Base-by-base conservation (phyloP, 257 asterid genomes). In the Scutellaria baicalensis region DNA sequence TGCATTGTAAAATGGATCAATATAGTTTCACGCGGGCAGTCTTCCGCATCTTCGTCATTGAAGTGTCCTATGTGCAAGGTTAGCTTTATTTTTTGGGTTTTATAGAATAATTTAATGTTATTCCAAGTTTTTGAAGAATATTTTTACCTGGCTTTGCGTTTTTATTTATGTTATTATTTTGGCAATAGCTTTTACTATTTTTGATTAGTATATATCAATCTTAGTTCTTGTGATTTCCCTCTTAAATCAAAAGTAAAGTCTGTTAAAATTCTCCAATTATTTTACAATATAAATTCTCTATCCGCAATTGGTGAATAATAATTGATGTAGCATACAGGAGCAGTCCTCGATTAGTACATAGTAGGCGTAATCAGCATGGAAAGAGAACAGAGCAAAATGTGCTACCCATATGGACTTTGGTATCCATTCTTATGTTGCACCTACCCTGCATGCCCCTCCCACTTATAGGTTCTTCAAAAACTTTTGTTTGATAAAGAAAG, bases 61-160 rank as follows among this genome's bases (percentile, higher is more conserved):
- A 80, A 78, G 70, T 90, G 97, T 64, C 97, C 97, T 61, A 9
- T 90, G 62, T 90, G 97, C 80, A 90, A 88, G 97, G 97, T 90
- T 67, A 60, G 86, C 51, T 39, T 51, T 54, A 45, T 68, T 17
- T 35, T 43, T 63, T 49, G 4, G 33, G 13, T 9, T 64, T 73
- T 40, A 13, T 10, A 10, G 13, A 17, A 16, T 14, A 6, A 63
- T 10, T 43, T 17, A 18, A 35, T 33, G 20, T 33, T 20, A 43
- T 60, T 51, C 16, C 27, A n/a, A 47, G 70, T 39, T 72, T 67
- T 66, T 33, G 42, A 27, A 51, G 54, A 63, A 62, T 68, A 39
- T 47, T 69, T 6, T 57, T 49, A 36, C 59, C 31, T 17, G 64
- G 20, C 0, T 57, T 16, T 1, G 17, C 18, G 8, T 14, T 14